These are phyloP conservation scores for Candida ovalis DNA, from an alignment of 805 yeast species.

Conservation along the genomic window DNA sequence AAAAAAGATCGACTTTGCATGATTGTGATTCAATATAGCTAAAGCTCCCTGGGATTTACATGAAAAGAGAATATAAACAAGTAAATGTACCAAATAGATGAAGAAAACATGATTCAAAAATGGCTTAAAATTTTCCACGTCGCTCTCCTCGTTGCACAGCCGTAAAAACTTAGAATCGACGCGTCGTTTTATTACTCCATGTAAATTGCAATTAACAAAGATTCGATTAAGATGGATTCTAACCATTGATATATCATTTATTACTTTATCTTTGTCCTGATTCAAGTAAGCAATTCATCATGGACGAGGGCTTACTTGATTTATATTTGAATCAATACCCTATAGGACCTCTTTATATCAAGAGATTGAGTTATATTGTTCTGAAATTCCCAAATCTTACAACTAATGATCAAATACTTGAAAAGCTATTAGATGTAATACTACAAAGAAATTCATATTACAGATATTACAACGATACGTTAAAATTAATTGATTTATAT, in stretches of 20 bases:
- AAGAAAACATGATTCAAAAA: too few species aligned
- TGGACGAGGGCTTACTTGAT: slow-evolving; percentile 8
- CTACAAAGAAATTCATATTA: slow-evolving; percentile 11
- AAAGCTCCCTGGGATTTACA: too few species aligned
- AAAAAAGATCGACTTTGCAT: not conserved
- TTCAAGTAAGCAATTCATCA: not conserved
- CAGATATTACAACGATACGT: slow-evolving; percentile 14
- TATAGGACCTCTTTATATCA: slow-evolving; percentile 18
- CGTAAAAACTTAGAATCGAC: not conserved
- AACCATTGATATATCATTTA: too few species aligned
- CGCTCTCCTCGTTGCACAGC: not conserved
- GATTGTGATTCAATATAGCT: not conserved
- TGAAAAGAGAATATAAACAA: not conserved
- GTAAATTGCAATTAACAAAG: not conserved
- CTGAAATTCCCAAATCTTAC: slow-evolving; percentile 9
- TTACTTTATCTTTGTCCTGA: too few species aligned
- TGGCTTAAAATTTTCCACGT: too few species aligned
- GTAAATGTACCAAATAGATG: not conserved
- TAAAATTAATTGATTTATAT: slow-evolving; percentile 9
- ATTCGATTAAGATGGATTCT: too few species aligned
- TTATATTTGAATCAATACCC: slow-evolving; percentile 9
- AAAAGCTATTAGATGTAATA: slow-evolving; percentile 13
- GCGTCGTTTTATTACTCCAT: not conserved
- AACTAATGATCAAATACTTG: slow-evolving; percentile 2
- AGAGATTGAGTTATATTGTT: slow-evolving; percentile 17